phyloP scores from a whole-genome alignment of 306 rosid genomes.

The Prunus persica region Prunus_persica_NCBIv2 NC_034016.1:15693001-15693500 shows the following conservation, averaged over 20 bases:
- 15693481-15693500: conserved; percentile 91
- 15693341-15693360: too few relatives aligned
- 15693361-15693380: neutral
- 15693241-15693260: conserved; percentile 84
- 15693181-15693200: conserved; percentile 89
- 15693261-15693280: conserved; percentile 8
- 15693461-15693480: conserved; percentile 90
- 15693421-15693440: conserved; percentile 88
- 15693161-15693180: conserved; percentile 94
- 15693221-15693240: conserved; percentile 64
- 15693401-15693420: conserved; percentile 12
- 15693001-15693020: neutral
- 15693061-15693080: neutral
- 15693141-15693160: conserved; percentile 94
- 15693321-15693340: too few relatives aligned
- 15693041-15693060: neutral
- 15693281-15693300: neutral
- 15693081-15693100: conserved; percentile 18
- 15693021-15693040: too few relatives aligned
- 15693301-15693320: too few relatives aligned
- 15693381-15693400: neutral
- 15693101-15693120: conserved; percentile 30
- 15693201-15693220: conserved; percentile 70
- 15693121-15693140: conserved; percentile 96
- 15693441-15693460: conserved; percentile 93